phyloP scores from a whole-genome alignment of 2,329 filamentous ascomycete species.

The Hymenotorrendiella dingleyae region DNA sequence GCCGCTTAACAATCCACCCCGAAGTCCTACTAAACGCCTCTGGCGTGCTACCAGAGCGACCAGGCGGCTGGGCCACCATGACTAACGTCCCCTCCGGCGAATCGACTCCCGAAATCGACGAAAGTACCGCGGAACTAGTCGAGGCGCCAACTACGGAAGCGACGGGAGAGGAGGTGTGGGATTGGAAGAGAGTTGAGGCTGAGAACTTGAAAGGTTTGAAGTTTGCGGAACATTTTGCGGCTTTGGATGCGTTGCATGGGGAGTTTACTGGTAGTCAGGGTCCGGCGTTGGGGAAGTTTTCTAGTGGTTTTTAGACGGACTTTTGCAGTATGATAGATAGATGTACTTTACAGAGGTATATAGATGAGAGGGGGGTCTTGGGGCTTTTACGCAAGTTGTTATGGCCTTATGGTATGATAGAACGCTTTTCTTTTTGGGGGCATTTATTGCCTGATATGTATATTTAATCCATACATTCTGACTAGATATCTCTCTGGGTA shows the following conservation, averaged over 20 bases:
- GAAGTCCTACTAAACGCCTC: conserved; percentile 67
- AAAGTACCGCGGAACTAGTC: conserved; percentile 20
- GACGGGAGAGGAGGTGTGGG: conserved; percentile 36
- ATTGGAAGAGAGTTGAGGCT: conserved; percentile 52
- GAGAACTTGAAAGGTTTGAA: conserved; percentile 50
- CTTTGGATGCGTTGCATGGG: conserved; percentile 46
- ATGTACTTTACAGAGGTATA: too few species aligned
- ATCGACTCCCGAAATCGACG: conserved; percentile 22
- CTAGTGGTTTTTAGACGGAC: too few species aligned
- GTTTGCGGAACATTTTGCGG: conserved; percentile 49
- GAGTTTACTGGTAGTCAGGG: conserved; percentile 29
- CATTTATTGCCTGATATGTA: too few species aligned
- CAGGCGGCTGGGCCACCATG: conserved; percentile 54
- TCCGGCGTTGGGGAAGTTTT: conserved; percentile 29
- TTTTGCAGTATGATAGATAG: too few species aligned
- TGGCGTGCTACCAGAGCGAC: conserved; percentile 67
- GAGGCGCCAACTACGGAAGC: conserved; percentile 11
- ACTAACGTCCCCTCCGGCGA: conserved; percentile 22
- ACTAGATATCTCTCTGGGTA: too few species aligned
- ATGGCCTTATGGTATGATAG: too few species aligned
- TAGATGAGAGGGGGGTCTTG: too few species aligned
- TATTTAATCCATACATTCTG: too few species aligned
- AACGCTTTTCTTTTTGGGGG: too few species aligned
- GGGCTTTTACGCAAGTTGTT: too few species aligned
- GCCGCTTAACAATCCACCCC: conserved; percentile 77